Conservation (phyloP, 2,329 filamentous ascomycete genomes). For the Botrytis medusae region DNA sequence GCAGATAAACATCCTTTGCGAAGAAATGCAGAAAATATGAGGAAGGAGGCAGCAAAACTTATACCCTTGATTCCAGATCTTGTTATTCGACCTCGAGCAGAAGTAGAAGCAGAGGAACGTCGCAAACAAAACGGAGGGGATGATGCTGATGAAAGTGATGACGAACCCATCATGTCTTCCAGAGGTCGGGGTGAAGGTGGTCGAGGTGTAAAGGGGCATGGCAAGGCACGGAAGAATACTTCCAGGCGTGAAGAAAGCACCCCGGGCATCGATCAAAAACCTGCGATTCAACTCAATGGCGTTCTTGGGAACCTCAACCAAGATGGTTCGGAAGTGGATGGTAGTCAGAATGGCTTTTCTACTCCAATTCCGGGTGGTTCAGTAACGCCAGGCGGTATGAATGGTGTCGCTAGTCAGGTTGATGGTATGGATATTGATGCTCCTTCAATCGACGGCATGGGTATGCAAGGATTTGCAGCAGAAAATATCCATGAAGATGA, state of each 20-base stretch:
- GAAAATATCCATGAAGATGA: slow-evolving; percentile 87
- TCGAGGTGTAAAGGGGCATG: slow-evolving; percentile 55
- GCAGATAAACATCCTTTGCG: slow-evolving; percentile 83
- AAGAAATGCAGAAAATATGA: slow-evolving; percentile 93
- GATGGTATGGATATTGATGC: slow-evolving; percentile 89
- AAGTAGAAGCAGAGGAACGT: slow-evolving; percentile 86
- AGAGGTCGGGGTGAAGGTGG: slow-evolving; percentile 80
- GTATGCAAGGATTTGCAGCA: slow-evolving; percentile 61
- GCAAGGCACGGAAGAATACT: slow-evolving; percentile 70
- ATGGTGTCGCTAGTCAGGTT: slow-evolving; percentile 71
- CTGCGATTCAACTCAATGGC: slow-evolving; percentile 65
- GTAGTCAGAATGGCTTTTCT: slow-evolving; percentile 77
- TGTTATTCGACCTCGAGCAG: slow-evolving; percentile 82
- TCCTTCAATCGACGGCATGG: slow-evolving; percentile 65
- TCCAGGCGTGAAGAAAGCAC: slow-evolving; percentile 76
- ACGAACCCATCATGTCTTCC: slow-evolving; percentile 98
- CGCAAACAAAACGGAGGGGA: slow-evolving; percentile 83
- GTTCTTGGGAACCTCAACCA: slow-evolving; percentile 57
- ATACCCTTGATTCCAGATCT: slow-evolving; percentile 94
- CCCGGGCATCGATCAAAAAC: slow-evolving; percentile 73
- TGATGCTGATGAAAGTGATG: slow-evolving; percentile 90
- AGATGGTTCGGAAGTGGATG: slow-evolving; percentile 80
- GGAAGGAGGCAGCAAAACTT: slow-evolving; percentile 95
- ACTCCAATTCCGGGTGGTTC: slow-evolving; percentile 76
- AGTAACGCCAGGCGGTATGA: slow-evolving; percentile 70